Evolutionary conservation across 2,329 filamentous ascomycete species (phyloP).

Genomic region (Stemphylium beticola): DNA sequence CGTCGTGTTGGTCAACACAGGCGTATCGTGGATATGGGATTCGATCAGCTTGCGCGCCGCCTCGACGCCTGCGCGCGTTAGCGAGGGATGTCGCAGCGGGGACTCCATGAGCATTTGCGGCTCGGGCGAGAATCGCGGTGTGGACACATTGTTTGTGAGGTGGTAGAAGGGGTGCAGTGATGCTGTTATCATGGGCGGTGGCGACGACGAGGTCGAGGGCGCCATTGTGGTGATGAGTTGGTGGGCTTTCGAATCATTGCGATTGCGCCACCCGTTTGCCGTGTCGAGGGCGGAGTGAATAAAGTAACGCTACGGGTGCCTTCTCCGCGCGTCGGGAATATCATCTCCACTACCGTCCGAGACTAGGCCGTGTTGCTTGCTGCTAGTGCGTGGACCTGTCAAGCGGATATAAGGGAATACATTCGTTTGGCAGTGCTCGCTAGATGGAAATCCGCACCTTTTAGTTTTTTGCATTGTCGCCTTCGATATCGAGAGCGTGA

Average conservation of each 20-base stretch:
- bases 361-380: too few relatives aligned
- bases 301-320: too few relatives aligned
- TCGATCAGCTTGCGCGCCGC: conserved; percentile 76
- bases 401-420: too few relatives aligned
- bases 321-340: too few relatives aligned
- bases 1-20: conserved; percentile 79
- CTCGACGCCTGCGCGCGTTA: conserved; percentile 74
- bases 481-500: too few relatives aligned
- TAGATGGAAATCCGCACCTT: too few relatives aligned
- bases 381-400: too few relatives aligned
- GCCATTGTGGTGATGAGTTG: neutral
- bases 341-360: too few relatives aligned
- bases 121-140: neutral
- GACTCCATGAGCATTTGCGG: neutral
- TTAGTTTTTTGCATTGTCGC: too few relatives aligned
- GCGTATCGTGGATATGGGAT: conserved; percentile 80
- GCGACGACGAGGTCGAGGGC: neutral
- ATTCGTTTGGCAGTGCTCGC: too few relatives aligned
- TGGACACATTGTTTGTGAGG: conserved; percentile 12
- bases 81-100: conserved; percentile 54
- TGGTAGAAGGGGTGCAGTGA: neutral
- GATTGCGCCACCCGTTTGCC: neutral
- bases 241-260: neutral
- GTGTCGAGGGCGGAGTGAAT: too few relatives aligned
- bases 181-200: neutral